Percentiles rank a stretch among this genome's conserved stretches.
Conservation (phyloP, 495 filamentous ascomycete species). For the Xylaria nigripes region DNA sequence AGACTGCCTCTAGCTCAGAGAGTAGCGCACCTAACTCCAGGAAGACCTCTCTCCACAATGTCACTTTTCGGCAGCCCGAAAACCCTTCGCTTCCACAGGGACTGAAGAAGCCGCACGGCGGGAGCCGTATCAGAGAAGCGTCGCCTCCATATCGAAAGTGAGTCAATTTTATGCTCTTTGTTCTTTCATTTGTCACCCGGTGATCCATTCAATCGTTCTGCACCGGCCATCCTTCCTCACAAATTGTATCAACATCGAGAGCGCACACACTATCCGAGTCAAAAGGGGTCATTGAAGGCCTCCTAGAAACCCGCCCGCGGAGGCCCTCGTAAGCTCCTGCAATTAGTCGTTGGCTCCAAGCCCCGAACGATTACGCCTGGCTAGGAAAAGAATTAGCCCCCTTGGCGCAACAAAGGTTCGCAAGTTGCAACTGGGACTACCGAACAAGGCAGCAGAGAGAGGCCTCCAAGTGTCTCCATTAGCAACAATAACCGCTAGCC, state of each 20-base stretch:
- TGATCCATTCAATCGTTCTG: background rate
- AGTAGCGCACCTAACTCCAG: conserved; percentile 31
- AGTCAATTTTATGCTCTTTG: conserved; percentile 19
- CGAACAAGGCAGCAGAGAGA: too few species aligned
- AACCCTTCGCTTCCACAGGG: conserved; percentile 41
- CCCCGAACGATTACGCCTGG: background rate
- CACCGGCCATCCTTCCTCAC: background rate
- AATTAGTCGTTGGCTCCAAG: background rate
- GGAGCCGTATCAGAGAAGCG: conserved; percentile 32
- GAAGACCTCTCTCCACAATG: conserved; percentile 36
- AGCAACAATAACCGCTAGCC: background rate
- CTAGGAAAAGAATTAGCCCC: background rate
- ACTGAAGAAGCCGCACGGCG: conserved; percentile 34
- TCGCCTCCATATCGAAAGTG: conserved; percentile 42
- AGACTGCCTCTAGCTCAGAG: conserved; percentile 26
- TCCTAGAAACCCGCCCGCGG: background rate
- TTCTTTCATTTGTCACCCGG: background rate
- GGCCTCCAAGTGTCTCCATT: conserved; percentile 2
- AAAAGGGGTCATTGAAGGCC: background rate
- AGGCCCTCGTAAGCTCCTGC: background rate
- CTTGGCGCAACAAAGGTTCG: background rate
- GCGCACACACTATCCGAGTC: background rate
- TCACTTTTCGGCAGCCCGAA: conserved; percentile 32
- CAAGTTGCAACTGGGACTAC: too few species aligned
- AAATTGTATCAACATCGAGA: background rate